Conservation (phyloP, 148 eudicot genomes). For the Camellia japonica region DNA sequence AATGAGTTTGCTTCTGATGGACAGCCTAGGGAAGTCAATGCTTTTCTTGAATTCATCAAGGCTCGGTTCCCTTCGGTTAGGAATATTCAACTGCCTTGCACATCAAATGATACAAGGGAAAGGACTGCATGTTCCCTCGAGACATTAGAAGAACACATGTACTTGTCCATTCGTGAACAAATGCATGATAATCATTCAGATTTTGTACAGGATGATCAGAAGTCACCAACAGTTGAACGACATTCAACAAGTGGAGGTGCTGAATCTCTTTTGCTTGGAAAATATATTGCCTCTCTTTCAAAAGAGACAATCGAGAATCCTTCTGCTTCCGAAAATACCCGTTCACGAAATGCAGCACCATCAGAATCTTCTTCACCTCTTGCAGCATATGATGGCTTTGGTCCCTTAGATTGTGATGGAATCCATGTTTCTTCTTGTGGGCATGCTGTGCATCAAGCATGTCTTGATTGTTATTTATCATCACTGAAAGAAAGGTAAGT, state of each 20-base stretch:
- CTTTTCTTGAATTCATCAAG: slow-evolving; percentile 63
- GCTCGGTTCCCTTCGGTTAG: slow-evolving; percentile 55
- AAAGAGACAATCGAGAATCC: slow-evolving; percentile 45
- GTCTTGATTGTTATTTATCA: slow-evolving; percentile 90
- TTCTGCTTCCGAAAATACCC: slow-evolving; percentile 43
- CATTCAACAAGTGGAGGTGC: slow-evolving; percentile 20
- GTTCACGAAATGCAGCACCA: slow-evolving; percentile 25
- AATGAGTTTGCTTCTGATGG: slow-evolving; percentile 64
- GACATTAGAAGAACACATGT: slow-evolving; percentile 64
- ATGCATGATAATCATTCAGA: slow-evolving; percentile 29
- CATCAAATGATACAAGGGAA: slow-evolving; percentile 35
- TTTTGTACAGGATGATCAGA: slow-evolving; percentile 26
- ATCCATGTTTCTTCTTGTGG: slow-evolving; percentile 95
- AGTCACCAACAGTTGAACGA: slow-evolving; percentile 19
- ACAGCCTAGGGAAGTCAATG: slow-evolving; percentile 59
- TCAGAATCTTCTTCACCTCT: slow-evolving; percentile 32
- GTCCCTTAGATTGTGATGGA: slow-evolving; percentile 78
- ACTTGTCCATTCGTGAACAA: slow-evolving; percentile 41
- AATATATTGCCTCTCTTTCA: slow-evolving; percentile 66
- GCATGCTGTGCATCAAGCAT: slow-evolving; percentile 95
- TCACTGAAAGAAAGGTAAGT: slow-evolving; percentile 82
- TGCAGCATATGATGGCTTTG: slow-evolving; percentile 52
- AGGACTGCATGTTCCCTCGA: slow-evolving; percentile 47
- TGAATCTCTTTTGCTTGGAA: slow-evolving; percentile 63
- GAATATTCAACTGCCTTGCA: slow-evolving; percentile 38